phyloP scores from a whole-genome alignment of 495 filamentous ascomycete genomes.

The Neurospora hispaniola region DNA sequence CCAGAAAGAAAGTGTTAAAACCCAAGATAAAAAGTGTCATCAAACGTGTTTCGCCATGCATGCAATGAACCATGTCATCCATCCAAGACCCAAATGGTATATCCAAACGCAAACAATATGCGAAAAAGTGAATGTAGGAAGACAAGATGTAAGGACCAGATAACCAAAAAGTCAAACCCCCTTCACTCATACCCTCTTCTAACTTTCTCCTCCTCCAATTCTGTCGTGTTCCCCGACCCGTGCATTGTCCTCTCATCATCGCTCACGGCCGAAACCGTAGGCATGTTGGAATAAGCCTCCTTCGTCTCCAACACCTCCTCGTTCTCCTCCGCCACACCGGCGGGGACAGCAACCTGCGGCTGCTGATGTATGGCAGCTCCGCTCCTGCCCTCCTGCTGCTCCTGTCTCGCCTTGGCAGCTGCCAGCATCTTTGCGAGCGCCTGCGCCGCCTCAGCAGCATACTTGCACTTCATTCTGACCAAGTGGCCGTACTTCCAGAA shows the following conservation, averaged over 20 bases:
- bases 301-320: background rate
- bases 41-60: background rate
- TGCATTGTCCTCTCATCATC: constrained; percentile 15
- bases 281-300: background rate
- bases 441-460: constrained; percentile 53
- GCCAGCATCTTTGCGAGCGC: constrained; percentile 29
- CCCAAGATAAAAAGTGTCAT: background rate
- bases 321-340: background rate
- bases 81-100: background rate
- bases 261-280: constrained; percentile 4
- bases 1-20: background rate
- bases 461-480: constrained; percentile 65
- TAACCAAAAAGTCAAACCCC: background rate
- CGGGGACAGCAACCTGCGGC: constrained; percentile 3
- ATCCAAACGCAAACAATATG: background rate
- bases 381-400: constrained; percentile 4
- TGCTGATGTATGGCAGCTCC: background rate
- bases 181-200: constrained; percentile 1
- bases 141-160: background rate
- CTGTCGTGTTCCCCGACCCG: background rate
- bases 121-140: background rate
- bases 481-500: constrained; percentile 64
- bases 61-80: background rate
- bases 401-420: background rate
- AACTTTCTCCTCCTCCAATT: constrained; percentile 6